Base-by-base conservation (phyloP, 2,329 filamentous ascomycete genomes). In the Aspergillus sojae region DNA sequence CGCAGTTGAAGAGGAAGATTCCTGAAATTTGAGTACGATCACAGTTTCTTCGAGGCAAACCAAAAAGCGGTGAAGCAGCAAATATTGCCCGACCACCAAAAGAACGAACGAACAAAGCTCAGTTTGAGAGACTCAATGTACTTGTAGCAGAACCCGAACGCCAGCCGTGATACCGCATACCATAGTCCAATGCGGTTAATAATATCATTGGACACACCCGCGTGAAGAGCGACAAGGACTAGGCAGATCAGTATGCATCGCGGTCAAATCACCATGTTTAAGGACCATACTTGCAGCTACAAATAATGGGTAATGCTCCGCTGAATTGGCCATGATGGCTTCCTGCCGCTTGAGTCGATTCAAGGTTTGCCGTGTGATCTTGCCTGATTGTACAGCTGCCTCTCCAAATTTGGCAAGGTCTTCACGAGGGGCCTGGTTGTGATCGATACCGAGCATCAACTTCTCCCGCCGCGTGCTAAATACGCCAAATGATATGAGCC, bases 51-150 rank as follows among this genome's bases (percentile, higher is more conserved):
- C 16, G 74, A 75, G 16, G 76, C 77, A 55, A 73, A 50, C 71
- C 76, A 76, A 48, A 81, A 63, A 61, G 74, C 72, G 50, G 74
- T 74, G 43, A 80, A 70, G 57, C 78, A 81, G 62, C 74, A 72
- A 6, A 77, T 66, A 65, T 79, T 81, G 14, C 75, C 72, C 12
- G 70, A 72, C 77, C 76, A 81, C 77, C 78, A 81, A 16, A 71
- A 63, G 54, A 75, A 61, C 11, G 77, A 79, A 55, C 79, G 72
- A 16, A 79, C 23, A 55, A 72, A 75, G 56, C 75, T 78, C 62
- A 73, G 58, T 14, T 48, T 46, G 19, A 64, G 62, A 26, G 70
- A 72, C 45, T 77, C 75, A 7, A 77, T 76, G 7, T 74, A 60
- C 11, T 75, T 62, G 65, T 82, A 81, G 10, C 70, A 67, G 7